Conservation (phyloP, 768 basidiomycete species). For the Hypholoma fasciculare region DNA sequence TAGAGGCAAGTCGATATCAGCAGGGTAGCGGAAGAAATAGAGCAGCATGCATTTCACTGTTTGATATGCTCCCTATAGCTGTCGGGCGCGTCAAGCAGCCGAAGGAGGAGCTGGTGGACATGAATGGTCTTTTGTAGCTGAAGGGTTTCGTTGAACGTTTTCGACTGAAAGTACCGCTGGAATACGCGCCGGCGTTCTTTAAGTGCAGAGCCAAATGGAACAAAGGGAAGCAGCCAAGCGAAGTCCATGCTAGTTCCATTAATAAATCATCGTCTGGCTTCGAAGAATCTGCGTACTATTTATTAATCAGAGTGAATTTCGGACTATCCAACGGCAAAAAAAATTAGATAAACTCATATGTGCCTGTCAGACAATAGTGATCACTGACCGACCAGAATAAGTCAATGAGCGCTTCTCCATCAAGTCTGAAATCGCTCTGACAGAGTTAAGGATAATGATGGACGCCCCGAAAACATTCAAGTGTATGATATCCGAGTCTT, state of each 20-base stretch:
- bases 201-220: constrained; percentile 39
- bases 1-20: constrained; percentile 11
- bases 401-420: constrained; percentile 21
- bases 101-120: constrained; percentile 28
- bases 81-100: constrained; percentile 31
- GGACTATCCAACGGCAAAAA: constrained; percentile 3
- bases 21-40: background rate
- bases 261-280: background rate
- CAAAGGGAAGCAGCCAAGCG: constrained; percentile 34
- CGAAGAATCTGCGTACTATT: constrained; percentile 14
- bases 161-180: constrained; percentile 36
- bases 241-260: constrained; percentile 33
- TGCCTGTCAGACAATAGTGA: background rate
- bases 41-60: constrained; percentile 29
- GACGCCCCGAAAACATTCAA: constrained; percentile 16
- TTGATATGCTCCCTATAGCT: constrained; percentile 31
- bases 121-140: constrained; percentile 25
- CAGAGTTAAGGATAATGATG: constrained; percentile 21
- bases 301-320: constrained; percentile 14
- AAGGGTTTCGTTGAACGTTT: constrained; percentile 22
- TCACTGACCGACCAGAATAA: constrained; percentile 19
- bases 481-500: constrained; percentile 23
- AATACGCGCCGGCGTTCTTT: constrained; percentile 37
- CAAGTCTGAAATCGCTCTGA: constrained; percentile 18
- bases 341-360: background rate